These are phyloP conservation scores for Aurifilum marmelostoma DNA, from an alignment of 2,329 filamentous ascomycete species.

Conservation along the genomic window DNA sequence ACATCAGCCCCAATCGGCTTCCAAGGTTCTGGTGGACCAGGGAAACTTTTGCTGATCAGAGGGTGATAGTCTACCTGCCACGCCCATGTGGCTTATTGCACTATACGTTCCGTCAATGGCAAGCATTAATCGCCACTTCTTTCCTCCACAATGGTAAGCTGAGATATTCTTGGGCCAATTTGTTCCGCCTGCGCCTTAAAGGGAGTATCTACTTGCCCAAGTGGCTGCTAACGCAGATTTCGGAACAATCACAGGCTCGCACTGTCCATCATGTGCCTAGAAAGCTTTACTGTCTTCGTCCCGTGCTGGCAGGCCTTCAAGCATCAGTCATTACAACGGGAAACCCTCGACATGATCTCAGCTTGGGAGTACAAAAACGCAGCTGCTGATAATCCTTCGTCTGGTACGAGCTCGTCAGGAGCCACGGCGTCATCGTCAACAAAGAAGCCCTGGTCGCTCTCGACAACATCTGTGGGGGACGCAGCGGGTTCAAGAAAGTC, in stretches of 20 bases:
- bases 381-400: slow-evolving; percentile 30
- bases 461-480: slow-evolving; percentile 34
- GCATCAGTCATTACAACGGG: slow-evolving; percentile 49
- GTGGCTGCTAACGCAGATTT: slow-evolving; percentile 3
- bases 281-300: slow-evolving; percentile 66
- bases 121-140: slow-evolving; percentile 56
- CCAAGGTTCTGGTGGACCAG: slow-evolving; percentile 1
- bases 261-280: slow-evolving; percentile 64
- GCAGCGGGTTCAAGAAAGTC: slow-evolving; percentile 34
- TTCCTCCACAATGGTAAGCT: slow-evolving; percentile 65
- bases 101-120: slow-evolving; percentile 56
- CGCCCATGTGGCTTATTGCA: slow-evolving; percentile 69
- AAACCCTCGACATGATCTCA: slow-evolving; percentile 53
- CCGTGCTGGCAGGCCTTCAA: slow-evolving; percentile 61
- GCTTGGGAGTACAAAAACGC: slow-evolving; percentile 50
- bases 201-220: slow-evolving; percentile 32
- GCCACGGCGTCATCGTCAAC: slow-evolving; percentile 38
- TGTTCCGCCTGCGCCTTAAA: not conserved
- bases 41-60: not conserved
- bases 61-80: slow-evolving; percentile 58
- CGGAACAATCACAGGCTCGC: slow-evolving; percentile 49
- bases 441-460: slow-evolving; percentile 37
- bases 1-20: slow-evolving; percentile 1
- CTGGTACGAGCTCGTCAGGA: slow-evolving; percentile 35
- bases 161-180: not conserved